phyloP scores from a whole-genome alignment of 2,329 filamentous ascomycete species.

The Arthrobotrys iridis region DNA sequence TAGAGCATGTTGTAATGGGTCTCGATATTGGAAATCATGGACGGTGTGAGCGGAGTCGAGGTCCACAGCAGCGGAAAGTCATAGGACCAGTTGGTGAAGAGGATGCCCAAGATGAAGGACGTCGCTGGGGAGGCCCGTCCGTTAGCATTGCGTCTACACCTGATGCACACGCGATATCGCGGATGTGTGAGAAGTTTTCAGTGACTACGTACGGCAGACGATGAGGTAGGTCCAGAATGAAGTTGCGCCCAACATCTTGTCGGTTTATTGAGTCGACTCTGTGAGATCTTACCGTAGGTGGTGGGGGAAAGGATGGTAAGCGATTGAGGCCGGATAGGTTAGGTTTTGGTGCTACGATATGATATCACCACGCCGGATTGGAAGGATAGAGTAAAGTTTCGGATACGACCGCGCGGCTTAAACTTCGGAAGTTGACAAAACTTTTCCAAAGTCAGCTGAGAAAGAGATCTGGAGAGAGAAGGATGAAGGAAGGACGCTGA shows the following conservation, averaged over 20 bases:
- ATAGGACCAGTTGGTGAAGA: conserved; percentile 96
- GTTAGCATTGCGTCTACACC: conserved; percentile 26
- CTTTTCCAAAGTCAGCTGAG: too few species aligned
- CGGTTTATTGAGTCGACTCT: neutral
- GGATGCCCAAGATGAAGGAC: conserved; percentile 97
- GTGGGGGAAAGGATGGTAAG: neutral
- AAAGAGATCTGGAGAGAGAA: neutral
- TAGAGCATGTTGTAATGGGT: conserved; percentile 90
- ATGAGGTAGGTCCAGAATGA: conserved; percentile 98
- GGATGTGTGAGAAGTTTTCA: conserved; percentile 16
- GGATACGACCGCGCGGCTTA: neutral
- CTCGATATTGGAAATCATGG: conserved; percentile 86
- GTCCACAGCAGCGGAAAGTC: conserved; percentile 90
- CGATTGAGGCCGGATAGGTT: neutral
- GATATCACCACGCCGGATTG: conserved; percentile 16
- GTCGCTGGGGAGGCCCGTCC: conserved; percentile 72
- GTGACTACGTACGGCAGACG: conserved; percentile 78
- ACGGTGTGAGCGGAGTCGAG: conserved; percentile 70
- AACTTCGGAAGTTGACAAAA: neutral
- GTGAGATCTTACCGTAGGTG: neutral
- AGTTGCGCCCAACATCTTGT: conserved; percentile 64
- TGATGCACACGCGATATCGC: neutral
- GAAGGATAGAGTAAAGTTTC: too few species aligned
- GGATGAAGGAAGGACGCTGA: neutral
- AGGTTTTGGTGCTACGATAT: conserved; percentile 7